phyloP scores from a whole-genome alignment of 371 early-diverging fungal species.

The Mucor sp. region DNA sequence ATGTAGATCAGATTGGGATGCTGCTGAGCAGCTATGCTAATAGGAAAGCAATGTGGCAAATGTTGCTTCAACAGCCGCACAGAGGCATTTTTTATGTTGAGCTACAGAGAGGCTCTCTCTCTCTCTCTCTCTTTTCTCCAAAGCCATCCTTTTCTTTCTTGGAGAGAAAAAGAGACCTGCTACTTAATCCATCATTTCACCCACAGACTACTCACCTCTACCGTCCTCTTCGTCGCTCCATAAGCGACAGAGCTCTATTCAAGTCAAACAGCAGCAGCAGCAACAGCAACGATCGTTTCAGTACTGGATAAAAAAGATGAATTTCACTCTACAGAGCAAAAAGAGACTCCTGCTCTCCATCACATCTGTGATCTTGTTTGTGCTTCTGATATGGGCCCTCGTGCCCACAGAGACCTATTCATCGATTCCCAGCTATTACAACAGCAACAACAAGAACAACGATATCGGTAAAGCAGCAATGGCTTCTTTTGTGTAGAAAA shows the following conservation, averaged over 20 bases:
- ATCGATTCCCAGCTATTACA: neutral
- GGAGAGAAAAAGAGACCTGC: neutral
- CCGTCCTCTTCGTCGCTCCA: constrained; percentile 27
- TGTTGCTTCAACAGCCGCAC: neutral
- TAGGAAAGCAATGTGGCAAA: too few species aligned
- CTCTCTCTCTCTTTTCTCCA: neutral
- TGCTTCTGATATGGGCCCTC: constrained; percentile 10
- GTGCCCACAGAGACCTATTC: neutral
- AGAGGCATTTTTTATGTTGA: too few species aligned
- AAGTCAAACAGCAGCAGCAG: constrained; percentile 39
- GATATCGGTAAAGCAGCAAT: neutral
- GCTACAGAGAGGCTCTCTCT: too few species aligned
- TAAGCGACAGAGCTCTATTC: constrained; percentile 47
- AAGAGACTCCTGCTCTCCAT: constrained; percentile 20
- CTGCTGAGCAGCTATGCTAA: too few species aligned
- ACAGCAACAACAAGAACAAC: neutral
- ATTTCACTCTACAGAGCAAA: constrained; percentile 24
- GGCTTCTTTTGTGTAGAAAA: constrained; percentile 1
- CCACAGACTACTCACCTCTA: constrained; percentile 14
- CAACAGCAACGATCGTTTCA: constrained; percentile 15
- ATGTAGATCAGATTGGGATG: too few species aligned
- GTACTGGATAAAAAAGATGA: constrained; percentile 35
- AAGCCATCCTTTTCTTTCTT: neutral
- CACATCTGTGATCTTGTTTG: constrained; percentile 4
- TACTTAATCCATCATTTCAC: neutral